Evolutionary conservation across 441 rosid species (phyloP), one percentile per base, ranked within the genome.

Genomic region (Omphalea diandra): DNA sequence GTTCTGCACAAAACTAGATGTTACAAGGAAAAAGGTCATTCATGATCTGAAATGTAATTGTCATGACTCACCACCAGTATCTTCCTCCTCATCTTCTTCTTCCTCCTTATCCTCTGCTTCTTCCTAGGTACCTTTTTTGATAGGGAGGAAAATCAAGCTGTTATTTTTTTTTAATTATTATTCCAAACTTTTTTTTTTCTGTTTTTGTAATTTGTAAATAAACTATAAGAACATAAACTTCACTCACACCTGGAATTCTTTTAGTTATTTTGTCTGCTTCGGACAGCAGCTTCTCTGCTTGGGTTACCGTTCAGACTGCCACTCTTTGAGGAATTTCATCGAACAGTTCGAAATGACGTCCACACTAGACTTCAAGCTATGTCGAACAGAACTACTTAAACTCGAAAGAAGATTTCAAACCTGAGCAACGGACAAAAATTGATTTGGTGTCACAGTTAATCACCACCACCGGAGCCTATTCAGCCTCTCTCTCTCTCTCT

Each of bases 1-100:
- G n/a, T 79, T 81, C 63, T 87, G 94, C 78, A 69, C 91, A 47
- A 85, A 87, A 73, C 77, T 88, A 26, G 88, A 88, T 76, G 52
- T 75, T 18, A 73, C 75, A 14, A 70, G 76, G 62, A 86, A 70
- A 75, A 80, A 20, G 56, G 86, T 57, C 36, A 46, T 84, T 69
- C 94, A 88, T 59, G 86, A 87, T 1, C 76, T 73, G 0, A 73
- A 77, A 32, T 88, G 94, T 67, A 77, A 70, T 55, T 87, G 91
- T 71, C 67, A 68, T 58, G 77, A 72, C 40, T 76, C 88, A 1
- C 82, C 87, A 26, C 73, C 86, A 5, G 27, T 67, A 59, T 82
- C 90, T 47, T 63, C 81, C 27, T 74, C 81, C 36, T 74, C 83
- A 20, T 80, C 82, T 63, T 80, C 81, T 63, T 76, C 80, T 29